Conservation (phyloP, 2,329 filamentous ascomycete genomes). For the Rhynchosporium secalis region DNA sequence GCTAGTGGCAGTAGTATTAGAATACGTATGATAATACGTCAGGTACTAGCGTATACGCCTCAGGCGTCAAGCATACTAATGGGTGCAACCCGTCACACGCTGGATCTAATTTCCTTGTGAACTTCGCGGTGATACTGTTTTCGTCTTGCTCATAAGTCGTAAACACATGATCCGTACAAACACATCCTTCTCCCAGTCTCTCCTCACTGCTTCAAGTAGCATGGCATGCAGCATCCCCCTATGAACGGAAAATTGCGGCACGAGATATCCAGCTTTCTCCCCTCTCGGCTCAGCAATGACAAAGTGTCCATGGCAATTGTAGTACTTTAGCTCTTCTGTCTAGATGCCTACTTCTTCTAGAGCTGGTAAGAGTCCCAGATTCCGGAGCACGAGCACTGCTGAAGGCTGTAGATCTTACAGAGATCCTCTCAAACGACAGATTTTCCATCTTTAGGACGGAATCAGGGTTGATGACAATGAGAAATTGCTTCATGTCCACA, state of each 20-base stretch:
- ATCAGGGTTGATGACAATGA: not conserved
- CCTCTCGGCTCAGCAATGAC: conserved; percentile 47
- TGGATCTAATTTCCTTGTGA: conserved; percentile 38
- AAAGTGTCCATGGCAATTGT: conserved; percentile 46
- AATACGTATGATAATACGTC: too few relatives aligned
- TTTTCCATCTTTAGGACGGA: conserved; percentile 22
- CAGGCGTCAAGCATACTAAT: too few relatives aligned
- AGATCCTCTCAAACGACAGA: conserved; percentile 18
- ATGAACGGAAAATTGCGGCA: conserved; percentile 49
- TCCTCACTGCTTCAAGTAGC: conserved; percentile 45
- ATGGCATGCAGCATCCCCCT: conserved; percentile 49
- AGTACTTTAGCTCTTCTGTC: conserved; percentile 47
- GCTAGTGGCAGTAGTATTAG: too few relatives aligned
- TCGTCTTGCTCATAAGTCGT: conserved; percentile 42
- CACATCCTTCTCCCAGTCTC: conserved; percentile 42
- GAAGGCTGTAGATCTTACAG: conserved; percentile 45
- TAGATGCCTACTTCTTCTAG: conserved; percentile 45
- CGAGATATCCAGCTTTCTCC: conserved; percentile 43
- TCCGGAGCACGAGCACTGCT: conserved; percentile 47
- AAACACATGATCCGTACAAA: conserved; percentile 45
- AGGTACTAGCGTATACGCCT: too few relatives aligned
- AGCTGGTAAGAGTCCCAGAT: conserved; percentile 45
- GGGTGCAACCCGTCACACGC: not conserved
- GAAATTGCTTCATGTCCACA: conserved; percentile 16
- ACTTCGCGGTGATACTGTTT: conserved; percentile 42